phyloP scores from a whole-genome alignment of 2,329 filamentous ascomycete genomes.

The Fusarium burgessii region DNA sequence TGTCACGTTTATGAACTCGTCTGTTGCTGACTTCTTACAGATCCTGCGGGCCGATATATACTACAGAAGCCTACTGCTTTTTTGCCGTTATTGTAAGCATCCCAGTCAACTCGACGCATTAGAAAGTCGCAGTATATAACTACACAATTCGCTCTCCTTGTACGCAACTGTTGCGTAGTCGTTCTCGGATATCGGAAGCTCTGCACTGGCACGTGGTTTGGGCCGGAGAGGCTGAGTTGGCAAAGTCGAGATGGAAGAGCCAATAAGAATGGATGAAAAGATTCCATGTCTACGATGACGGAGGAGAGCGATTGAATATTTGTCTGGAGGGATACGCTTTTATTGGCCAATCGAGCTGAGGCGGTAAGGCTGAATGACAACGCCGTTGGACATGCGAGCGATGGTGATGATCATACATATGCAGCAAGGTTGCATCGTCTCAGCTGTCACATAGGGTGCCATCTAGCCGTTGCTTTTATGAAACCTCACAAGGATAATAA shows the following conservation, averaged over 20 bases:
- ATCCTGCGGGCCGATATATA: no score
- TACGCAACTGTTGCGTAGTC: fast-evolving
- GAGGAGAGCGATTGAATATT: fast-evolving
- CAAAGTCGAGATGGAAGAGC: fast-evolving
- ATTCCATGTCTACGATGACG: no score
- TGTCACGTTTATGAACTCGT: no score
- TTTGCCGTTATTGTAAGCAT: no score
- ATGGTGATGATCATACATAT: neutral
- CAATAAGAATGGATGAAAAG: neutral
- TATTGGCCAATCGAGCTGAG: neutral
- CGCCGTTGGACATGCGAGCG: no score
- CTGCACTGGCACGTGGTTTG: neutral
- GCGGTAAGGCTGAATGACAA: no score
- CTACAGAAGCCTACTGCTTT: no score
- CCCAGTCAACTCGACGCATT: no score
- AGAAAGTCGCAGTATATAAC: no score
- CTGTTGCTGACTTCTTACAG: no score
- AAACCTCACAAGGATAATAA: neutral
- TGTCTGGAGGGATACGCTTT: neutral
- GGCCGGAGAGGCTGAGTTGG: no score
- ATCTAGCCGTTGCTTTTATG: neutral
- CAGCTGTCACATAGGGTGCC: neutral
- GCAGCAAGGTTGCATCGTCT: neutral
- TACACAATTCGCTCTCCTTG: neutral
- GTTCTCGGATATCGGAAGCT: neutral